Conservation (phyloP, 1,139 yeast genomes). For the Geotrichum restrictum region DNA sequence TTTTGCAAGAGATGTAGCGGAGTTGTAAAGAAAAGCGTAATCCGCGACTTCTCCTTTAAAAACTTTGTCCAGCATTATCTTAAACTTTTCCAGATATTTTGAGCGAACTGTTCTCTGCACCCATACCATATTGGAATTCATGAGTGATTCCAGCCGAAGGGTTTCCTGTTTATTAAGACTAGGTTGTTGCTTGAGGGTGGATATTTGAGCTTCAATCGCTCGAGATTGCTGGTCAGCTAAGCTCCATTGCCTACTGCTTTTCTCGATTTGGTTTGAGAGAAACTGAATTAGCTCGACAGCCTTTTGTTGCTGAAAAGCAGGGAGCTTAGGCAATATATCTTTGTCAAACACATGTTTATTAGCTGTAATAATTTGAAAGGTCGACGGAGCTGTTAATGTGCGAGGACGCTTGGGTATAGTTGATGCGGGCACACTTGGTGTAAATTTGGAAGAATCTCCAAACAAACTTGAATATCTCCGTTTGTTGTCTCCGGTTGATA, state of each 20-base stretch:
- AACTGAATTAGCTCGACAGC: background rate
- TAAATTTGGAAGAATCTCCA: background rate
- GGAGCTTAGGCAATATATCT: background rate
- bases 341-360: background rate
- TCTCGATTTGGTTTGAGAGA: background rate
- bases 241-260: background rate
- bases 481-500: background rate
- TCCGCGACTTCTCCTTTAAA: slow-evolving; percentile 3
- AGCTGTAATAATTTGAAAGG: background rate
- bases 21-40: background rate
- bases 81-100: background rate
- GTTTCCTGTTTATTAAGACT: background rate
- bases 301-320: background rate
- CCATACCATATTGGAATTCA: background rate
- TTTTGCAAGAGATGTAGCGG: background rate
- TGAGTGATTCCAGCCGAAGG: slow-evolving; percentile 8
- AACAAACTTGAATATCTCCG: slow-evolving; percentile 4
- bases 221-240: background rate
- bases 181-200: background rate
- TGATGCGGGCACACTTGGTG: background rate
- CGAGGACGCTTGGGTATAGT: background rate
- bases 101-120: slow-evolving; percentile 5
- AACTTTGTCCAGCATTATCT: background rate
- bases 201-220: background rate
- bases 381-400: background rate